Evolutionary conservation across 2,329 filamentous ascomycete genomes (phyloP).

Genomic region (Laburnicola sp.): DNA sequence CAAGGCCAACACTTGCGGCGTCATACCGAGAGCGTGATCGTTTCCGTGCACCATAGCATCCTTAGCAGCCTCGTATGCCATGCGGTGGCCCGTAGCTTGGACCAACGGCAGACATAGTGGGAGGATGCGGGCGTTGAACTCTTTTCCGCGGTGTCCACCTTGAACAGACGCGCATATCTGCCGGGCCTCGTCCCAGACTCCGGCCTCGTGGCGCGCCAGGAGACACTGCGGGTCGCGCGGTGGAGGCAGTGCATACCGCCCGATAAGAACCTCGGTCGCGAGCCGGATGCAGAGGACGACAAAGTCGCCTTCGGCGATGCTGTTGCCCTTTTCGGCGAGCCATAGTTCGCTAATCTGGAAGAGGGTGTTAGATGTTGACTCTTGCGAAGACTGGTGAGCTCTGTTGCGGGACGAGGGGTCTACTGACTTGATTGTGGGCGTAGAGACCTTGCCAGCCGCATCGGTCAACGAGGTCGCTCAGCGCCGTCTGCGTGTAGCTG

Average conservation of each 20-base stretch:
- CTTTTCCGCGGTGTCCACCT: constrained; percentile 2
- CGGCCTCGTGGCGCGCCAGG: constrained; percentile 5
- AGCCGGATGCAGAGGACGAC: constrained; percentile 4
- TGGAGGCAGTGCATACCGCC: neutral
- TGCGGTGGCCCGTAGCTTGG: constrained; percentile 6
- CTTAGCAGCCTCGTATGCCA: constrained; percentile 6
- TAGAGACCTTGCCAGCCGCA: neutral
- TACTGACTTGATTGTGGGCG: constrained; percentile 6
- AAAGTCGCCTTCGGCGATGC: constrained; percentile 4
- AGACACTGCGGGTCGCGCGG: constrained; percentile 3
- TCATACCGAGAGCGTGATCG: constrained; percentile 1
- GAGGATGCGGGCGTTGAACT: constrained; percentile 6
- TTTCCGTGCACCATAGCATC: constrained; percentile 3
- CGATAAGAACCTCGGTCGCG: constrained; percentile 3
- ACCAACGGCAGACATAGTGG: constrained; percentile 1
- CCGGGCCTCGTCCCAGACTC: constrained; percentile 4
- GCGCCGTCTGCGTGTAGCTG: neutral
- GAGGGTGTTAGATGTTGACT: neutral
- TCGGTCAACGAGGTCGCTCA: neutral
- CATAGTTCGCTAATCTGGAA: constrained; percentile 2
- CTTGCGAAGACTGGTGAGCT: too few relatives aligned
- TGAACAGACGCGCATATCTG: constrained; percentile 1
- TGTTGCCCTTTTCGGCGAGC: constrained; percentile 7
- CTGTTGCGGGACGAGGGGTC: neutral
- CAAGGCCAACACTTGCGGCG: constrained; percentile 5